Evolutionary conservation across 129 eudicot genomes (phyloP).

Genomic region (Flaveria sonorensis): DNA sequence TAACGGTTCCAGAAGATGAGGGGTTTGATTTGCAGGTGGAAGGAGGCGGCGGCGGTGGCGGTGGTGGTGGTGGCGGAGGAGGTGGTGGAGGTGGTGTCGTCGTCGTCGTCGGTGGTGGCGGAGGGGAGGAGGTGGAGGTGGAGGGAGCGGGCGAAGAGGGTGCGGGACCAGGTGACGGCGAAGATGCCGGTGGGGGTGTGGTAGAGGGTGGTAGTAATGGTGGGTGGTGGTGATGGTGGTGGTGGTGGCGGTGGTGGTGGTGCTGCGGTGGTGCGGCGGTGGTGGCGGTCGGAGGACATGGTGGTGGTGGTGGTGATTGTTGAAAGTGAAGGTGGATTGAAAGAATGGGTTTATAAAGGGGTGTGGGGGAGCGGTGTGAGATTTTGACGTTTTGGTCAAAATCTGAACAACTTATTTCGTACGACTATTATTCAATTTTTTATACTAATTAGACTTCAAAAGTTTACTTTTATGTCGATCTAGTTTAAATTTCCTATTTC

Average conservation of each 20-base stretch:
- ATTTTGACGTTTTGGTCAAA: constrained; percentile 13
- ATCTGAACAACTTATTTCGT: background rate
- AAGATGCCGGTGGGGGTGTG: constrained; percentile 57
- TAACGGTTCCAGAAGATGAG: constrained; percentile 60
- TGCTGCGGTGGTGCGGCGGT: constrained; percentile 23
- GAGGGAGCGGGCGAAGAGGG: constrained; percentile 49
- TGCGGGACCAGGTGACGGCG: constrained; percentile 70
- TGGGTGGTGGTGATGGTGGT: constrained; percentile 38
- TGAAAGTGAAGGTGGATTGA: background rate
- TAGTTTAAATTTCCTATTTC: background rate
- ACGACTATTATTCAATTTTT: background rate
- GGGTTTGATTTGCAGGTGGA: constrained; percentile 62
- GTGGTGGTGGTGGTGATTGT: background rate
- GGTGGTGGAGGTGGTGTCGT: background rate
- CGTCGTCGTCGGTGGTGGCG: constrained; percentile 9
- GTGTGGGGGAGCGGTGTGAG: constrained; percentile 18
- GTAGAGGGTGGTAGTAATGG: constrained; percentile 66
- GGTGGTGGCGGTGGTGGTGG: constrained; percentile 23
- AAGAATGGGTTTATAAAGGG: constrained; percentile 14
- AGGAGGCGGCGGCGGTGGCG: constrained; percentile 10
- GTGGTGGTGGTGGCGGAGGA: background rate
- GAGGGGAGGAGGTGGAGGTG: constrained; percentile 47
- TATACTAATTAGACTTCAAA: background rate
- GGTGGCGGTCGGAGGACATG: constrained; percentile 11
- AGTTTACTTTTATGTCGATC: background rate